Conservation (phyloP, 176 grass and related monocot species). For the Oryza punctata region DNA sequence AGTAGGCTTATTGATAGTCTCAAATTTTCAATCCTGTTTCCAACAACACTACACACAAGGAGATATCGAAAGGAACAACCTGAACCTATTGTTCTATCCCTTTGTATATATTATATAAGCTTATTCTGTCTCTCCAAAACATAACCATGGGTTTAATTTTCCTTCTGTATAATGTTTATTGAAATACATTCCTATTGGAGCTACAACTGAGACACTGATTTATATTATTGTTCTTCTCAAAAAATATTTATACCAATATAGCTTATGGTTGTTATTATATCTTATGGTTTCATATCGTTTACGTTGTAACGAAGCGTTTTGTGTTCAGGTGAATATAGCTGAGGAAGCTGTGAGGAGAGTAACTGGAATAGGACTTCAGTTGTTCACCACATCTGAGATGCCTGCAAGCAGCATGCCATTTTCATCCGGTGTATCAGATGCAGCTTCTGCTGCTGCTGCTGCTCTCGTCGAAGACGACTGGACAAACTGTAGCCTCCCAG, state of each 20-base stretch:
- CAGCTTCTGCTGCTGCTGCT: conserved; percentile 39
- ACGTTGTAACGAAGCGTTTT: background rate
- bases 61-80: background rate
- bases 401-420: conserved; percentile 43
- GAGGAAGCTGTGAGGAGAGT: conserved; percentile 67
- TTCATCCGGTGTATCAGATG: conserved; percentile 42
- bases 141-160: background rate
- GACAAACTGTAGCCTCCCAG: conserved; percentile 16
- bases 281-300: background rate
- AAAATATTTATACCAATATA: background rate
- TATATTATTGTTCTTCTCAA: background rate
- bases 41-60: background rate
- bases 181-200: background rate
- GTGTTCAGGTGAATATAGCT: conserved; percentile 78
- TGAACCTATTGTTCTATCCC: background rate
- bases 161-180: background rate
- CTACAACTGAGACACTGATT: background rate
- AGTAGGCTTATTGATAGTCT: background rate
- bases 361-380: conserved; percentile 44
- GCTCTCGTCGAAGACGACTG: conserved; percentile 18
- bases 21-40: background rate
- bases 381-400: conserved; percentile 40
- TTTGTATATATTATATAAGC: background rate
- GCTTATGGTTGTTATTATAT: background rate
- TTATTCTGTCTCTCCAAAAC: background rate